Evolutionary conservation across 257 asterid genomes (phyloP).

Genomic region (Capsicum pubescens): DNA sequence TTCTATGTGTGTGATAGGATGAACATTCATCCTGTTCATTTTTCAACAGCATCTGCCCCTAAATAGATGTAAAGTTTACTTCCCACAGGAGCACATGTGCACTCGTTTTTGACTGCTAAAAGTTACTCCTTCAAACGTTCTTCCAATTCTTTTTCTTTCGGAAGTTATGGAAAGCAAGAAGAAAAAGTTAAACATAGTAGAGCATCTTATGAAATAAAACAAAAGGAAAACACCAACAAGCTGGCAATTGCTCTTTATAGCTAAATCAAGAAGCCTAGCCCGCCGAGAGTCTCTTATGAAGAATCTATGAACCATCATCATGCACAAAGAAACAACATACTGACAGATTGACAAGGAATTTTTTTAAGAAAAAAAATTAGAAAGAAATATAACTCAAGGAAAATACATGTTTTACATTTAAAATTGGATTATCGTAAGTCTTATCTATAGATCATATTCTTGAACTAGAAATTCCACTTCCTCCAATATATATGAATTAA

Average conservation of each 20-base stretch:
- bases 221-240: background rate
- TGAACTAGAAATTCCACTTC: slow-evolving; percentile 3
- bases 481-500: background rate
- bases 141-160: background rate
- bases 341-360: background rate
- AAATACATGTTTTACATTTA: background rate
- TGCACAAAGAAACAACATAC: background rate
- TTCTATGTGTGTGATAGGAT: background rate
- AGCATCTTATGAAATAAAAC: background rate
- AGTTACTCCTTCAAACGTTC: background rate
- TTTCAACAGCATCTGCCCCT: background rate
- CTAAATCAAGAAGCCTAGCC: background rate
- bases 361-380: background rate
- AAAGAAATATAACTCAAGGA: background rate
- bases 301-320: background rate
- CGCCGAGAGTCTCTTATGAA: background rate
- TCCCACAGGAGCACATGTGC: background rate
- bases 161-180: background rate
- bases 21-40: background rate
- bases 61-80: background rate
- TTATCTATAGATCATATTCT: background rate
- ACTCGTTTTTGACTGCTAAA: background rate
- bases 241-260: background rate
- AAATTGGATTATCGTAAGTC: background rate
- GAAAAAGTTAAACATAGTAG: background rate